Percentiles rank a stretch among this genome's conserved stretches.
These are phyloP conservation scores for Mentha longifolia DNA, from an alignment of 257 asterid genomes.

Conservation along the genomic window DNA sequence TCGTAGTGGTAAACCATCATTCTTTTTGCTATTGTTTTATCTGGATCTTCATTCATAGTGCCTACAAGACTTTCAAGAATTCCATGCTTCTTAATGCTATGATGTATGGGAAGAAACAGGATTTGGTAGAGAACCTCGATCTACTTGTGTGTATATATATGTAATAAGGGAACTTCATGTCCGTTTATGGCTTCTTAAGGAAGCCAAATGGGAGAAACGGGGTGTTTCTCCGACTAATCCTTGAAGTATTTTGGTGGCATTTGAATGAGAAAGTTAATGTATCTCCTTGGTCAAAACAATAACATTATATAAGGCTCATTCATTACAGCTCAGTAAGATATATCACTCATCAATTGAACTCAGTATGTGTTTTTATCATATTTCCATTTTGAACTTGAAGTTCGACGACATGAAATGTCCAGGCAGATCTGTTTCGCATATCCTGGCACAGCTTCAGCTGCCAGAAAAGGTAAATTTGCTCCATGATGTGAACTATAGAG, in stretches of 20 bases:
- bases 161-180: background rate
- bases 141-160: background rate
- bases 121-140: background rate
- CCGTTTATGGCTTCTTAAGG: background rate
- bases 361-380: no score
- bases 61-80: background rate
- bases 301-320: no score
- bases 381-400: background rate
- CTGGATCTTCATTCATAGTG: background rate
- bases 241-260: no score
- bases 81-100: conserved; percentile 15
- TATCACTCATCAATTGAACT: no score
- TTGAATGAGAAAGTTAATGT: no score
- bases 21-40: background rate
- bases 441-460: background rate
- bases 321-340: no score
- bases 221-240: background rate
- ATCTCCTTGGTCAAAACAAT: no score
- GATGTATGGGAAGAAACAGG: conserved; percentile 1
- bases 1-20: background rate
- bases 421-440: background rate
- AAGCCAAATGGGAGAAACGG: background rate
- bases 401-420: background rate
- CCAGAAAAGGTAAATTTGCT: background rate
- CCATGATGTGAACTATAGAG: background rate